Percentiles rank a stretch among this genome's conserved stretches.
Conservation (phyloP, 805 yeast genomes). For the Lipomyces yamadae region DNA sequence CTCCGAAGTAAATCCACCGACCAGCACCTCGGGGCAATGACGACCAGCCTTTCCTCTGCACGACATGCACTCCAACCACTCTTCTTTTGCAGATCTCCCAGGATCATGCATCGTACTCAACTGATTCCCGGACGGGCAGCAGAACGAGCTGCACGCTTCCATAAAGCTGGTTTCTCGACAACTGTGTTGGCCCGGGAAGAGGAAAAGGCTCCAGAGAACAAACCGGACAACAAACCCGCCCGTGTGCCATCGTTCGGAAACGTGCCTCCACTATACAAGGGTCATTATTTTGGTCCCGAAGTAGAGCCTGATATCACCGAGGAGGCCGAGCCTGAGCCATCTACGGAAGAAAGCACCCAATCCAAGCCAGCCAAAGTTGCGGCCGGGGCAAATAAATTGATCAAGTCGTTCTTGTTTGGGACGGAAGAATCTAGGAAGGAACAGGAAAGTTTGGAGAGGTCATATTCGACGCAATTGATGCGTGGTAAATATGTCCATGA, state of each 20-base stretch:
- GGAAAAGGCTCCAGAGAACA: not conserved
- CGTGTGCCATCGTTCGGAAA: conserved; percentile 35
- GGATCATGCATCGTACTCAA: not conserved
- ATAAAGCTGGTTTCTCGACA: not conserved
- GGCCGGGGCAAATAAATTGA: conserved; percentile 32
- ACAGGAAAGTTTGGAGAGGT: conserved; percentile 42
- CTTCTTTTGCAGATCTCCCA: not conserved
- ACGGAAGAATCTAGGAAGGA: conserved; percentile 45
- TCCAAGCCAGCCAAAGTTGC: not conserved
- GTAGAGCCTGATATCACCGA: not conserved
- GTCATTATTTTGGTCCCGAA: conserved; percentile 26
- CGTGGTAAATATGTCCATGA: conserved; percentile 53
- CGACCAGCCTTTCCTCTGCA: not conserved
- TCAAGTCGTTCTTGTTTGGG: conserved; percentile 50
- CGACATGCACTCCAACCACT: not conserved
- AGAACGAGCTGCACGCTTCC: not conserved
- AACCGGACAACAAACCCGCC: not conserved
- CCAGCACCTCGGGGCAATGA: not conserved
- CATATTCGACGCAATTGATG: conserved; percentile 41
- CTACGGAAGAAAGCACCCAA: not conserved
- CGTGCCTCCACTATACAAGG: conserved; percentile 34
- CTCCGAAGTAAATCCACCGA: not conserved
- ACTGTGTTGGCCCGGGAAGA: not conserved
- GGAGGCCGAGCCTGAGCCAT: not conserved
- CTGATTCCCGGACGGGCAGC: not conserved